These are phyloP conservation scores for Ricinus communis DNA, from an alignment of 345 rosid species.

Conservation along the genomic window DNA sequence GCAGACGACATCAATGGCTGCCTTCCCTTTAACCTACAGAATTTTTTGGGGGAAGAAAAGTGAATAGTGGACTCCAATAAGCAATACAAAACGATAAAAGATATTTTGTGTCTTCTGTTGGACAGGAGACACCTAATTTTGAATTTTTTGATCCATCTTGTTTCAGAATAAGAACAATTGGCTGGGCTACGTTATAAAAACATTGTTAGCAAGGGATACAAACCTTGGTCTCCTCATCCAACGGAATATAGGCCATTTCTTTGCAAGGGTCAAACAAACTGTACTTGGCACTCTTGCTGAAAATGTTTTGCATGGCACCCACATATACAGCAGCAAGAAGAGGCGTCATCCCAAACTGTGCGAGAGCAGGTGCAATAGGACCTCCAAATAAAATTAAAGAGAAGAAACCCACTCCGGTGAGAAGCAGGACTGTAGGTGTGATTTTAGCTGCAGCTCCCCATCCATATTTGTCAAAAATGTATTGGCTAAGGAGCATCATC, in stretches of 20 bases:
- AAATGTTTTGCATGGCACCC: conserved; percentile 96
- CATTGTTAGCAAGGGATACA: not conserved
- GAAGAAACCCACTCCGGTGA: conserved; percentile 93
- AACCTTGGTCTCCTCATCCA: conserved; percentile 98
- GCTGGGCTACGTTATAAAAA: not conserved
- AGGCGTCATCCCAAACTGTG: conserved; percentile 86
- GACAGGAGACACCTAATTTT: no score
- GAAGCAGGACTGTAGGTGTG: conserved; percentile 83
- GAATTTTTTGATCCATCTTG: not conserved
- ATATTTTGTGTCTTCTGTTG: no score
- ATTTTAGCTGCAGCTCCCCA: conserved; percentile 97
- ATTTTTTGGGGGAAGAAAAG: conserved; percentile 8
- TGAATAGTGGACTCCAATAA: not conserved
- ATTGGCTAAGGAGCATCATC: conserved; percentile 95
- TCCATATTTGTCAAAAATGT: conserved; percentile 76
- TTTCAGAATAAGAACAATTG: not conserved
- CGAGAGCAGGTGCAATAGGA: conserved; percentile 68
- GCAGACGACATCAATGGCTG: conserved; percentile 94
- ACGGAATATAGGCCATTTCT: conserved; percentile 97
- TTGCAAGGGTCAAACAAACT: conserved; percentile 98
- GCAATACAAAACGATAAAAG: not conserved
- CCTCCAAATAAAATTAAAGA: conserved; percentile 74
- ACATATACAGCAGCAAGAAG: conserved; percentile 96
- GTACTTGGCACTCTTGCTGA: conserved; percentile 99
- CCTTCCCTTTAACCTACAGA: conserved; percentile 88